These are phyloP conservation scores for Dovyalis caffra DNA, from an alignment of 345 rosid species.

Conservation along the genomic window DNA sequence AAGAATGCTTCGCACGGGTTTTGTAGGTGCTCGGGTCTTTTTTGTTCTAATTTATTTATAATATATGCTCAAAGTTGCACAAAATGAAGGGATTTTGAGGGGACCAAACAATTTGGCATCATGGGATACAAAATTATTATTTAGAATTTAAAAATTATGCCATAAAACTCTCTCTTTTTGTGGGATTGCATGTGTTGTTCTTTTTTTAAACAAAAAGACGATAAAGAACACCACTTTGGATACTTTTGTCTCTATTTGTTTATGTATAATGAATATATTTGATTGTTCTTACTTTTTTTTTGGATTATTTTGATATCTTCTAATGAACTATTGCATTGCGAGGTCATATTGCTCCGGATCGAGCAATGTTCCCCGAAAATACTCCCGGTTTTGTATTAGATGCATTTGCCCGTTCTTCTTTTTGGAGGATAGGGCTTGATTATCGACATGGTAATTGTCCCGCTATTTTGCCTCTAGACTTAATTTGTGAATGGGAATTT, in stretches of 20 bases:
- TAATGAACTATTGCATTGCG: conserved; percentile 28
- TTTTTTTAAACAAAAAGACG: too few relatives aligned
- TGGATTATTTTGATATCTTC: too few relatives aligned
- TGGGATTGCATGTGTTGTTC: too few relatives aligned
- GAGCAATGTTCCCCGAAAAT: conserved; percentile 84
- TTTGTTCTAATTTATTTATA: background rate
- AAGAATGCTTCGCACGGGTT: conserved; percentile 92
- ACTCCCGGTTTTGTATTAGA: conserved; percentile 95
- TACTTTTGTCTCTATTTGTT: background rate
- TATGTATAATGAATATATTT: background rate
- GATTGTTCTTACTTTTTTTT: background rate
- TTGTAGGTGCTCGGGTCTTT: conserved; percentile 53
- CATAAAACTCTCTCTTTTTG: background rate
- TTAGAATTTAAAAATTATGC: background rate
- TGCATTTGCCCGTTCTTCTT: conserved; percentile 85
- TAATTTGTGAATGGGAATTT: conserved; percentile 2
- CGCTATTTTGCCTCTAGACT: conserved; percentile 9
- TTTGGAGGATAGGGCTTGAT: conserved; percentile 97
- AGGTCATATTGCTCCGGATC: conserved; percentile 98
- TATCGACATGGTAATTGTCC: conserved; percentile 75
- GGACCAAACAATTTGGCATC: background rate
- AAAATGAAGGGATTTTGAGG: background rate
- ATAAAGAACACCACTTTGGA: too few relatives aligned
- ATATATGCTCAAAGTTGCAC: background rate
- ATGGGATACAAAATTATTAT: background rate